Evolutionary conservation across 2,329 filamentous ascomycete genomes (phyloP), one percentile per base, ranked within the genome.

Genomic region (Penicillium sp.): DNA sequence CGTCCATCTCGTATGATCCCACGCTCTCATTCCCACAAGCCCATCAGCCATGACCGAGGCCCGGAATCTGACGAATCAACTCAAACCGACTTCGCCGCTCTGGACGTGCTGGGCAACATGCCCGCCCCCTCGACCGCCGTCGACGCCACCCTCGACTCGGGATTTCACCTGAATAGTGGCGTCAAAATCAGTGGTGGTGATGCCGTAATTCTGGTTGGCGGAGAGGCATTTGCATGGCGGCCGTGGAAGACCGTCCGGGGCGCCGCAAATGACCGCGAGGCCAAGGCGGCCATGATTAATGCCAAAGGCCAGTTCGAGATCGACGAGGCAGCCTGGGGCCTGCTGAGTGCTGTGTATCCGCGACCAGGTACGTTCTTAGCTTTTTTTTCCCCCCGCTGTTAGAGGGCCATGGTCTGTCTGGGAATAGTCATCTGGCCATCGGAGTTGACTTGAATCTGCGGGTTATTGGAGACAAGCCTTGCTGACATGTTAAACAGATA

Each of bases 161-260:
- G 94, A 1, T 99, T 99, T 71, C 84, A 88, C 59, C 79, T 99
- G 42, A 88, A 94, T 73, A 95, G 86, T 63, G 91, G 92, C 10
- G 76, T 88, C 33, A 85, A 83, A 48, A 84, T 95, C 28, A 75
- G 77, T 1, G 84, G 83, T 42, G 86, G 87, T 0, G 80, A 84
- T 47, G 93, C 90, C 0, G 82, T 91, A 24, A 69, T 99, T 56
- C 79, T 99, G 5, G 81, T 96, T 1, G 87, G 85, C 38, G 93
- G 93, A 6, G 91, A 97, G 72, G 91, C 87, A 0, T 97, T 96
- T 70, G 75, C 79, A 46, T 99, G 94, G 94, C 78, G 83, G 67
- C 94, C 94, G 4, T 96, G 93, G 90, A 73, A 82, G 54, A 72
- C 58, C 56, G 33, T 54, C 59, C 53, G 71, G 61, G 65, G 70